Evolutionary conservation across 2,329 filamentous ascomycete species (phyloP).

Genomic region (Pleurostoma richardsiae): DNA sequence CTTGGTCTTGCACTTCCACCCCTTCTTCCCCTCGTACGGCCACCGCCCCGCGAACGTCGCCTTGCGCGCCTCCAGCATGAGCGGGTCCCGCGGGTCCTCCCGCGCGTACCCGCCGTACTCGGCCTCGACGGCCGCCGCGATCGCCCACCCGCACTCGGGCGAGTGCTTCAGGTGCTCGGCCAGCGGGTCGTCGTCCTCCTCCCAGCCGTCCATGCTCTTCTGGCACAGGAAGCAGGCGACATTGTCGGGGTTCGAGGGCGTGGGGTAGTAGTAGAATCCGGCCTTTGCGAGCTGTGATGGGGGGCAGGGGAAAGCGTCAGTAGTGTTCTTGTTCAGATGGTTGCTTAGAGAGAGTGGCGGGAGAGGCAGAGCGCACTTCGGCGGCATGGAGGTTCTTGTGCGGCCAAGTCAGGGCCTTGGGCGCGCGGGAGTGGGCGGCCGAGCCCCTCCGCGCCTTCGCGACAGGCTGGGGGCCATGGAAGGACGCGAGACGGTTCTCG

Average conservation of each 20-base stretch:
- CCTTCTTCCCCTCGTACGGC: slow-evolving; percentile 85
- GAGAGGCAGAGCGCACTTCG: slow-evolving; percentile 43
- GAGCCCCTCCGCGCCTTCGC: slow-evolving; percentile 65
- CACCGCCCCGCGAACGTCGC: slow-evolving; percentile 80
- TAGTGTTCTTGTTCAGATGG: too few relatives aligned
- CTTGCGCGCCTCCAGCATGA: slow-evolving; percentile 71
- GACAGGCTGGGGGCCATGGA: slow-evolving; percentile 58
- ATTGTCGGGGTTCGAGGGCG: slow-evolving; percentile 74
- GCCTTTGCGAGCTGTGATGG: slow-evolving; percentile 71
- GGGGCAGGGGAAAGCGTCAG: not conserved
- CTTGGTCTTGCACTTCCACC: slow-evolving; percentile 84
- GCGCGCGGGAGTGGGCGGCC: slow-evolving; percentile 51
- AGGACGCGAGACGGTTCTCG: slow-evolving; percentile 76
- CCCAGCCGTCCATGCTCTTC: slow-evolving; percentile 87
- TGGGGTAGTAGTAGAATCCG: slow-evolving; percentile 85
- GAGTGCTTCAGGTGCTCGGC: slow-evolving; percentile 83
- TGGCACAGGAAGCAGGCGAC: slow-evolving; percentile 84
- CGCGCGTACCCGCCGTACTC: slow-evolving; percentile 57
- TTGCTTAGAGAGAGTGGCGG: not conserved
- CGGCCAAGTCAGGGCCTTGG: slow-evolving; percentile 68
- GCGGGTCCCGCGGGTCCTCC: slow-evolving; percentile 68
- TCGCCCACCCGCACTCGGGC: slow-evolving; percentile 80
- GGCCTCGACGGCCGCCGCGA: slow-evolving; percentile 59
- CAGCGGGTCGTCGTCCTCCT: slow-evolving; percentile 76
- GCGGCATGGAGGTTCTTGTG: slow-evolving; percentile 63